Conservation (phyloP, 192 early-diverging fungal species). For the Gryganskiella cystojenkinii region DNA sequence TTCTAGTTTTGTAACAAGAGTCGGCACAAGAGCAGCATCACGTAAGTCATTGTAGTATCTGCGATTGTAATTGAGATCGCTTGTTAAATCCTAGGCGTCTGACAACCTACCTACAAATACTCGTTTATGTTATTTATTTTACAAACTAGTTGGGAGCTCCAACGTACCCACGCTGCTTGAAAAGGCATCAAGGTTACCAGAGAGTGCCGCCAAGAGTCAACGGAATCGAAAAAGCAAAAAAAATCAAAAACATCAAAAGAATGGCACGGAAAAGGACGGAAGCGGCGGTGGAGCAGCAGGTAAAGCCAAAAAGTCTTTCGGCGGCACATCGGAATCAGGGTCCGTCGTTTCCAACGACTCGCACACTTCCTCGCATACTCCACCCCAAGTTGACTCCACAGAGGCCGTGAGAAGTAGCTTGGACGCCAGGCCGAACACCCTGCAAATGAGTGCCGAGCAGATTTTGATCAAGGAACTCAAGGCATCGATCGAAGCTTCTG, state of each 20-base stretch:
- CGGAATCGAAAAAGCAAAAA: slow-evolving; percentile 39
- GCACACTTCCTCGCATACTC: too few species aligned
- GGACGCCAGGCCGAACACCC: too few species aligned
- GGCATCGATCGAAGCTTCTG: slow-evolving; percentile 17
- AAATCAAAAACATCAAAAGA: slow-evolving; percentile 35
- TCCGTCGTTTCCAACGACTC: too few species aligned
- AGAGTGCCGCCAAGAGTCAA: slow-evolving; percentile 12
- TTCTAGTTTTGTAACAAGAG: slow-evolving; percentile 45
- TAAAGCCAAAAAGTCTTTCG: not conserved
- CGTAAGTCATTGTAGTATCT: slow-evolving; percentile 13
- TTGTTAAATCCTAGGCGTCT: too few species aligned
- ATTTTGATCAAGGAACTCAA: slow-evolving; percentile 24
- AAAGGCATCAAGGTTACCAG: not conserved
- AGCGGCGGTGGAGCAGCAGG: not conserved
- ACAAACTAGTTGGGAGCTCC: slow-evolving; percentile 17
- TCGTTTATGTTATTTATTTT: too few species aligned
- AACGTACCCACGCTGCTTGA: slow-evolving; percentile 13
- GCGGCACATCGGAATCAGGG: slow-evolving; percentile 4
- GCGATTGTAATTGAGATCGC: not conserved
- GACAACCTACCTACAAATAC: too few species aligned
- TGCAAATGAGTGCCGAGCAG: slow-evolving; percentile 9
- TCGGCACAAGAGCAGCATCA: slow-evolving; percentile 47
- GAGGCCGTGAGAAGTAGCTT: too few species aligned
- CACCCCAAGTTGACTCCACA: too few species aligned
- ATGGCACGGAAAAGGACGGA: slow-evolving; percentile 6